phyloP scores from a whole-genome alignment of 306 rosid species.

The Vachellia collinsii region DNA sequence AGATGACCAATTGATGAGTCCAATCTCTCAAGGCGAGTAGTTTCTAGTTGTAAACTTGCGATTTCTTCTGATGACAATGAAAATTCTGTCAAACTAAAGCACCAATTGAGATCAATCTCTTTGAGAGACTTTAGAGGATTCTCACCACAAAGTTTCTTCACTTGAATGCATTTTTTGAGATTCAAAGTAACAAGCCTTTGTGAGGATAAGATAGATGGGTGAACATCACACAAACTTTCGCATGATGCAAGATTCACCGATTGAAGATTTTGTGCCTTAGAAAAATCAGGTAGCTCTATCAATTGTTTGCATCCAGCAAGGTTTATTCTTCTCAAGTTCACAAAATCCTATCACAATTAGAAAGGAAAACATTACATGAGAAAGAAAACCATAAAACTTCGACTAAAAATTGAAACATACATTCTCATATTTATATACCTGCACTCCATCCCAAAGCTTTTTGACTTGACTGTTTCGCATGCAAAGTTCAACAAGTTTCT shows the following conservation, averaged over 20 bases:
- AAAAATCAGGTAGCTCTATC: slow-evolving; percentile 29
- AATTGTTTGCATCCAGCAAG: background rate
- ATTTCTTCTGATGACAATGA: background rate
- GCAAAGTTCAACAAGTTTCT: no score
- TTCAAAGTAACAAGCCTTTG: background rate
- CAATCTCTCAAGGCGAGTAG: slow-evolving; percentile 9
- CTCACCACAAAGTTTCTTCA: slow-evolving; percentile 8
- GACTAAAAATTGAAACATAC: background rate
- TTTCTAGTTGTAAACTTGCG: background rate
- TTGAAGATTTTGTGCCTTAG: slow-evolving; percentile 21
- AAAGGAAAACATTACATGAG: background rate
- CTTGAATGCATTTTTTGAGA: background rate
- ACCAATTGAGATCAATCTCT: background rate
- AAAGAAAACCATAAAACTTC: background rate
- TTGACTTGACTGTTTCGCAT: no score
- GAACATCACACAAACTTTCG: slow-evolving; percentile 2
- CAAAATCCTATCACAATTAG: slow-evolving; percentile 1
- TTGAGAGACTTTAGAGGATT: background rate
- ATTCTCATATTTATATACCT: no score
- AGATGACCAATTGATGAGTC: slow-evolving; percentile 21
- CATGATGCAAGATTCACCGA: background rate
- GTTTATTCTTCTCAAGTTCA: background rate
- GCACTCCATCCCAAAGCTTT: no score
- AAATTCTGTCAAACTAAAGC: slow-evolving; percentile 25
- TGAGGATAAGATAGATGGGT: slow-evolving; percentile 12